Percentiles rank a stretch among this genome's conserved stretches.
phyloP scores from a whole-genome alignment of 1,139 yeast genomes.

The Meyerozyma athensensis region DNA sequence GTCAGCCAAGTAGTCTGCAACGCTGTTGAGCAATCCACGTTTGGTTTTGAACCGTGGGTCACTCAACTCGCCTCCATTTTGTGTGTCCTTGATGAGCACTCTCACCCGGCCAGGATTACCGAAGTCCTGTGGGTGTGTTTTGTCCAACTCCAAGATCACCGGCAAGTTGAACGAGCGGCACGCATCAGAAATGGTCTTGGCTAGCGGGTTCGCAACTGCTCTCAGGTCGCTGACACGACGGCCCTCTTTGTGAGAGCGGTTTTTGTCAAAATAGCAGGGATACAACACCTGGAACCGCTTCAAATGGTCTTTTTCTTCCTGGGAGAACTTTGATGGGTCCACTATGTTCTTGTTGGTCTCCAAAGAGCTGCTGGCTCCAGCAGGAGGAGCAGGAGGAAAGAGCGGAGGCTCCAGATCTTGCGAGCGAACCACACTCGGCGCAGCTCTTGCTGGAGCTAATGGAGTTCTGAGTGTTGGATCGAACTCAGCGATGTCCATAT shows the following conservation, averaged over 20 bases:
- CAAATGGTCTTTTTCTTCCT: conserved; percentile 56
- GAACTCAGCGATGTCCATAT: conserved; percentile 87
- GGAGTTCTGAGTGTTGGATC: conserved; percentile 72
- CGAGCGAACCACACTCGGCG: conserved; percentile 58
- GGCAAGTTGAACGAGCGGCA: conserved; percentile 48
- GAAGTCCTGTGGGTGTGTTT: conserved; percentile 93
- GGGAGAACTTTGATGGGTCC: conserved; percentile 35
- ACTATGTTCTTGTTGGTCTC: conserved; percentile 23
- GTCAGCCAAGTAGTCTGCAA: conserved; percentile 57
- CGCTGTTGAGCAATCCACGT: conserved; percentile 57
- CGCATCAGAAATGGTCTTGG: conserved; percentile 73
- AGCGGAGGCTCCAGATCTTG: conserved; percentile 40
- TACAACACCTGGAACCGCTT: conserved; percentile 69
- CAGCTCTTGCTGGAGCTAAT: conserved; percentile 59
- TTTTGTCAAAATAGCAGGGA: conserved; percentile 87
- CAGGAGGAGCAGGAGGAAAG: conserved; percentile 21
- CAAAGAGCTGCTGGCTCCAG: conserved; percentile 7
- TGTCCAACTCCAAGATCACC: conserved; percentile 66
- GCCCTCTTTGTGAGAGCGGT: conserved; percentile 74
- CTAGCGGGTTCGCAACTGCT: conserved; percentile 86
- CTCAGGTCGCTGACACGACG: conserved; percentile 63
- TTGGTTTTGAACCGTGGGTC: conserved; percentile 49
- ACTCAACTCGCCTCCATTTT: conserved; percentile 36
- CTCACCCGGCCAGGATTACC: conserved; percentile 96
- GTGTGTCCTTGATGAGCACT: conserved; percentile 49